A percentile compares a stretch with the other conserved stretches of the same genome.
Evolutionary conservation across 352 stramenopile genomes (phyloP).

Genomic region (Saprolegnia diclina): DNA sequence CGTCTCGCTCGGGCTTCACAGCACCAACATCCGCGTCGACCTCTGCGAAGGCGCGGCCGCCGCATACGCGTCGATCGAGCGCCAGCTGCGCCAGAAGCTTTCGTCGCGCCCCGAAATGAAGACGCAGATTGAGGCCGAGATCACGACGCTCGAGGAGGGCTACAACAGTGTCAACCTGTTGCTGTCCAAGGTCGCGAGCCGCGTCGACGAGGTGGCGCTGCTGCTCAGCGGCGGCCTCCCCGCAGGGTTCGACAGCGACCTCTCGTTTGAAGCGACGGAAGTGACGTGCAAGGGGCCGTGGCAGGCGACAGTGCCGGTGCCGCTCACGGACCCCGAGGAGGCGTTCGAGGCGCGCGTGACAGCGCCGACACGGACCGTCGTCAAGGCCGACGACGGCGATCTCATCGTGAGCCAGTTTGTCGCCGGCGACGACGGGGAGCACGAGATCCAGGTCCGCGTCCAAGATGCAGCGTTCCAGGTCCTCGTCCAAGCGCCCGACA

Average conservation of each 20-base stretch:
- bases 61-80: slow-evolving; percentile 46
- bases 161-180: slow-evolving; percentile 53
- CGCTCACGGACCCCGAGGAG: slow-evolving; percentile 43
- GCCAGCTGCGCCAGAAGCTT: slow-evolving; percentile 61
- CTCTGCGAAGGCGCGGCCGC: slow-evolving; percentile 34
- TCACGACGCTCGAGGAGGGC: slow-evolving; percentile 43
- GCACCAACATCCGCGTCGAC: slow-evolving; percentile 60
- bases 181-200: slow-evolving; percentile 48
- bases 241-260: slow-evolving; percentile 43
- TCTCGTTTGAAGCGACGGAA: slow-evolving; percentile 53
- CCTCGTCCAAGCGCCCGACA: slow-evolving; percentile 61
- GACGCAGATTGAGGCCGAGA: slow-evolving; percentile 41
- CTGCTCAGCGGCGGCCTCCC: slow-evolving; percentile 53
- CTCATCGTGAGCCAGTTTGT: slow-evolving; percentile 53
- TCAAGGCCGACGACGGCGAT: slow-evolving; percentile 53
- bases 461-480: slow-evolving; percentile 55
- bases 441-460: slow-evolving; percentile 45
- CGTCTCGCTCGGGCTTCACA: slow-evolving; percentile 55
- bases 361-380: slow-evolving; percentile 26
- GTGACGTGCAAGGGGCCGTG: slow-evolving; percentile 61
- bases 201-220: slow-evolving; percentile 57
- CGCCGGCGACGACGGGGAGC: not conserved
- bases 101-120: slow-evolving; percentile 41
- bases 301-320: slow-evolving; percentile 47
- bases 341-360: not conserved